These are phyloP conservation scores for Miscanthus lutarioriparius DNA, from an alignment of 176 grass and related monocot species.

Conservation along the genomic window DNA sequence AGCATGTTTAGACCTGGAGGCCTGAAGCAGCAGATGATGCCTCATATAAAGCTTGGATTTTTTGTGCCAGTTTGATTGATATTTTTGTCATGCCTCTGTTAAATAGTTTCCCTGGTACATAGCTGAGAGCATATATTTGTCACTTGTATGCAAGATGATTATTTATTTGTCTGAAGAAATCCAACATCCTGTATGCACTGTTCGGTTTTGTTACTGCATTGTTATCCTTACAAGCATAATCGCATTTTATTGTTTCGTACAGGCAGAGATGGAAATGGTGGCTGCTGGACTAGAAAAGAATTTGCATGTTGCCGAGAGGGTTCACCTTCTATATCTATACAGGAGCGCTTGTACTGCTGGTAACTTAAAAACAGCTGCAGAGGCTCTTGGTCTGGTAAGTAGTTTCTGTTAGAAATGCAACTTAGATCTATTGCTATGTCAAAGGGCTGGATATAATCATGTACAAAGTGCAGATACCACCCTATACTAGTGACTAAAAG, in stretches of 20 bases:
- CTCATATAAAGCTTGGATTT: constrained; percentile 4
- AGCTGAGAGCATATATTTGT: constrained; percentile 6
- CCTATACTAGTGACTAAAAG: too few species aligned
- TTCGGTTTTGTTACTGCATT: neutral
- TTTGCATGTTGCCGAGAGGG: constrained; percentile 67
- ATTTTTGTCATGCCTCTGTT: neutral
- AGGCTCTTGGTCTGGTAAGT: constrained; percentile 73
- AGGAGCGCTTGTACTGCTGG: constrained; percentile 50
- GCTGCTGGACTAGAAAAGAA: constrained; percentile 75
- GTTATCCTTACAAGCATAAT: constrained; percentile 21
- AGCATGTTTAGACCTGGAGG: neutral
- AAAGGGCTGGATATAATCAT: neutral
- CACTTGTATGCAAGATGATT: neutral
- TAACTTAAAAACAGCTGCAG: constrained; percentile 55
- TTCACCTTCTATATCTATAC: constrained; percentile 72
- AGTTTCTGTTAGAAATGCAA: neutral
- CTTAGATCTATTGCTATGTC: neutral
- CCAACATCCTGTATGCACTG: neutral
- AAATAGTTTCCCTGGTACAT: constrained; percentile 6
- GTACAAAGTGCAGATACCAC: neutral
- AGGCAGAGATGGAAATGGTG: constrained; percentile 99
- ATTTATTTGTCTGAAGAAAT: neutral
- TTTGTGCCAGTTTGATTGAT: constrained; percentile 18
- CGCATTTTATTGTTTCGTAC: constrained; percentile 23
- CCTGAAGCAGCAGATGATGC: neutral